Evolutionary conservation across 345 rosid genomes (phyloP), one percentile per base, ranked within the genome.

Genomic region (Gossypium ekmanianum): DNA sequence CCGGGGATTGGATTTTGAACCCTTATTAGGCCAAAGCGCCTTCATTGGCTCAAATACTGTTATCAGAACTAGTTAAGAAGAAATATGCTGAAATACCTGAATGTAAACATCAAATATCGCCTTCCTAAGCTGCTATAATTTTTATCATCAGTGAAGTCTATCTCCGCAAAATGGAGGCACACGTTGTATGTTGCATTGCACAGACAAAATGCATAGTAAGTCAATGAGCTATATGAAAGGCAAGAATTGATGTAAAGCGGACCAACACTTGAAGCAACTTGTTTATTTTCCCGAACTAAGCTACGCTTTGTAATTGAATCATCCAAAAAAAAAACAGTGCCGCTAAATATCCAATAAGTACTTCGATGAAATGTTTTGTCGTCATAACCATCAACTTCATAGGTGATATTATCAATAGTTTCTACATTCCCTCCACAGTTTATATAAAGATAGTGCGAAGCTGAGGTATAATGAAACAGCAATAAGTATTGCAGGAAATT

Each of bases 141-240:
- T 50, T 75, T 70, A 57, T 81, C 80, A 56, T 77, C 66, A 1
- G 52, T 76, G 85, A 91, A 87, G 81, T 75, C 69, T 34, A 88
- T 91, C 81, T 93, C 97, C 4, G 92, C 92, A 69, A 93, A 93
- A 77, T 93, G 94, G 75, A 93, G 98, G 69, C 84, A 81, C 77
- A 88, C 90, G 80, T 72, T 54, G 80, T 84, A 84, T 61, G 20
- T 82, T 47, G 83, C 85, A 76, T 82, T 81, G 7, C 45, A 26
- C 39, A 85, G 72, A 79, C 92, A 88, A 59, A 75, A 84, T 8
- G 80, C 89, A 75, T 85, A 84, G 75, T 87, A 88, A 45, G 87
- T 85, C 17, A 88, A 84, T 66, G 90, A 78, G 61, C 80, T 64
- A 26, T 88, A 80, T 58, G 88, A 82, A 73, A 78, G 75, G 3